Base-by-base conservation (phyloP, 2,329 filamentous ascomycete genomes). In the Dothidotthia symphoricarpi region DNA sequence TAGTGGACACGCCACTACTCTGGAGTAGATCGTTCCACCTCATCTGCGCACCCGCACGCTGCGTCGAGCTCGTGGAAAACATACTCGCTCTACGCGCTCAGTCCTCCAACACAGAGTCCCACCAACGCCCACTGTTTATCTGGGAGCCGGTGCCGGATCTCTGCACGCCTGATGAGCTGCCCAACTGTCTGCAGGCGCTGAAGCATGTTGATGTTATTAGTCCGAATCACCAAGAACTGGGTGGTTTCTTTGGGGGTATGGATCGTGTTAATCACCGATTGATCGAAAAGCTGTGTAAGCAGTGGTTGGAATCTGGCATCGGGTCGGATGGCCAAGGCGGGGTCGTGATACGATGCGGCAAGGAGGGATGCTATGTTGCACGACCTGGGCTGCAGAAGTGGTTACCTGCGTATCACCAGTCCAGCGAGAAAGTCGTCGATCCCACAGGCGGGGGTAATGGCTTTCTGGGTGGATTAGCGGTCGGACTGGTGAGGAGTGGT, bases 141-240 rank as follows among this genome's bases (percentile, higher is more conserved):
- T 98, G 91, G 91, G 93, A 98, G 64, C 93, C 93, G 1, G 86
- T 96, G 1, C 93, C 93, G 1, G 88, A 96, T 66, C 76, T 88
- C 1, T 96, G 90, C 64, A 83, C 78, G 0, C 82, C 88, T 0
- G 80, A 82, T 24, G 75, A 83, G 45, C 63, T 78, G 14, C 60
- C 71, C 0, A 75, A 72, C 14, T 78, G 79, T 39, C 62, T 75
- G 14, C 64, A 71, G 39, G 78, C 80, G 5, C 67, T 78, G 25
- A 67, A 67, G 36, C 61, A 70, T 28, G 73, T 85, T 16, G 74
- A 84, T 47, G 70, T 84, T 11, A 71, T 85, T 34, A 83, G 79
- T 48, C 93, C 93, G 1, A 98, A 98, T 61, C 88, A 95, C 61
- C 72, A 83, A 16, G 93, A 98, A 64, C 76, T 98, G n/a, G 87